Base-by-base conservation (phyloP, 805 yeast species). In the Spathaspora sp. region DNA sequence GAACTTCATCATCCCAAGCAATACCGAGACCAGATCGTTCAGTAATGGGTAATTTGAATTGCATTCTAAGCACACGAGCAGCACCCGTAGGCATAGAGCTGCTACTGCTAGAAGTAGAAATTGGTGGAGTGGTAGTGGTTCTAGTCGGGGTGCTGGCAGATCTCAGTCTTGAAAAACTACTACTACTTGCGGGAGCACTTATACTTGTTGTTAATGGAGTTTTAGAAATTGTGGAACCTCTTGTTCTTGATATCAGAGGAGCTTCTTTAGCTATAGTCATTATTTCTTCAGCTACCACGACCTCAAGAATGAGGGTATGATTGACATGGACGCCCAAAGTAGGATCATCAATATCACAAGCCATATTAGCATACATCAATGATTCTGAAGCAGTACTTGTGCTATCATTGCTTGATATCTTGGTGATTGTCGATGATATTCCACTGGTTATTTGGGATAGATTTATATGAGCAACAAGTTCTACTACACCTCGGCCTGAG, bases 1-100 rank as follows among this genome's bases (percentile, higher is more conserved):
- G 99, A 16, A 96, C 98, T 68, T 94, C 99, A 64, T 93, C 97
- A 68, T 93, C 97, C 98, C 99, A 94, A 0, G 97, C 87, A 29
- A 94, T 89, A 4, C 99, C 99, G 42, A 94, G 76, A 0, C 99
- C 99, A 0, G 96, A 86, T 53, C 98, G 77, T 64, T 92, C 98
- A 2, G 96, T 87, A 19, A 94, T 69, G 2, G 76, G 74, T n/a
- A 93, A 61, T 57, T 87, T 86, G 70, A 94, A 93, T 67, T 92
- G 97, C 97, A 94, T 94, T 57, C 98, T 74, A 54, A 94, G 73
- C 1, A 94, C 96, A 47, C 99, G 75, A 0, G 99, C 99, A 3
- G 96, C 89, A 14, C 99, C 99, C 0, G 98, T 94, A 2, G 96
- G 92, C 0, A 87, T 81, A 46, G 92, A 91, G 16, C 81, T 75